Base-by-base conservation (phyloP, 306 rosid genomes). In the Calophaca sinica region DNA sequence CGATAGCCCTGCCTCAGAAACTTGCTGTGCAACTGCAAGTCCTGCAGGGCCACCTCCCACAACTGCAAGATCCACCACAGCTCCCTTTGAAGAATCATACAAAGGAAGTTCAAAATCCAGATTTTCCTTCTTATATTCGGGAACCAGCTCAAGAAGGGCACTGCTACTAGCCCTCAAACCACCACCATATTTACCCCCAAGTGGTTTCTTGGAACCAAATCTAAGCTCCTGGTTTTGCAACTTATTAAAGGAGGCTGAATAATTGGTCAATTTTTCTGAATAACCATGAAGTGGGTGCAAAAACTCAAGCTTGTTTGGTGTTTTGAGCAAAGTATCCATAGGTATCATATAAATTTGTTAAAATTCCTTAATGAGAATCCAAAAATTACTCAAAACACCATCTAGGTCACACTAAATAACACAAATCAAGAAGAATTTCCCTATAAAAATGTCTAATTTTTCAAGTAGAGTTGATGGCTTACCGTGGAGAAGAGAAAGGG, bases 31-130 rank as follows among this genome's bases (percentile, higher is more conserved):
- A 74, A 94, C 98, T 0, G 98, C 96, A 33, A 92, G 96, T 51
- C 99, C 99, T 1, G 98, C 96, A 12, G 99, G 99, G 32, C 99
- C 99, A 12, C 99, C 98, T 26, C 98, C 99, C 13, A 94, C 99
- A 63, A 94, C 98, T 0, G 93, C 98, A 59, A 94, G 96, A 80
- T 94, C 99, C 45, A 94, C 90, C 38, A 94, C 87, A 41, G 85
- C 79, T 26, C 89, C 93, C 83, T 89, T 89, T 12, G 96, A 85
- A 0, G 96, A 82, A 83, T 94, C 93, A 75, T 70, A 90, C 86
- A 92, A 13, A 36, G 99, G 96, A 84, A 92, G 99, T 70, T 94
- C 99, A 85, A 92, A 79, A 73, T 90, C 96, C 52, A 94, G 88
- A 81, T 77, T 94, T 83, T 92, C 98, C 79, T 89, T 92, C 86